Conservation (phyloP, 2,329 filamentous ascomycete genomes). For the Colletotrichum sp. region DNA sequence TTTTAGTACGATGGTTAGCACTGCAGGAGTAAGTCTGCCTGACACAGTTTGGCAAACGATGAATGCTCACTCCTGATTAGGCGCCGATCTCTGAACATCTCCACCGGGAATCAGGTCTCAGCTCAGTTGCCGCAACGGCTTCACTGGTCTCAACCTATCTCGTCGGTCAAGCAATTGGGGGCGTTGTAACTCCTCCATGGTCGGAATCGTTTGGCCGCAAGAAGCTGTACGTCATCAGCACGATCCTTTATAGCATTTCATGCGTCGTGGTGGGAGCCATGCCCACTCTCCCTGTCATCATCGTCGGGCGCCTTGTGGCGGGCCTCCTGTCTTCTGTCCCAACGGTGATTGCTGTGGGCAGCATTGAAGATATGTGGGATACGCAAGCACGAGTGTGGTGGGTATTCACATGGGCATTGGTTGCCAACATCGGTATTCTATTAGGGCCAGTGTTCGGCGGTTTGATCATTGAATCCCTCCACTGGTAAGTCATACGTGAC, state of each 20-base stretch:
- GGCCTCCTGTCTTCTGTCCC: neutral
- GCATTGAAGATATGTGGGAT: slow-evolving; percentile 13
- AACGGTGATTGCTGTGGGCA: neutral
- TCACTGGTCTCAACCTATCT: slow-evolving; percentile 3
- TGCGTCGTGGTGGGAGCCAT: neutral
- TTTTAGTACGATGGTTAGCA: neutral
- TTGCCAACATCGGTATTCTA: slow-evolving; percentile 1
- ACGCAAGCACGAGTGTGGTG: neutral
- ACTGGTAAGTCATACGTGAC: neutral
- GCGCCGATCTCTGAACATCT: neutral
- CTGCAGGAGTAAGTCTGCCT: neutral
- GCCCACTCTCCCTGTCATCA: neutral
- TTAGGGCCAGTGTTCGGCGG: neutral
- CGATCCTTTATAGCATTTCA: neutral
- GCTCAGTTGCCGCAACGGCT: neutral
- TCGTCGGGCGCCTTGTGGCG: neutral
- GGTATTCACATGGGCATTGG: neutral
- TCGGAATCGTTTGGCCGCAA: slow-evolving; percentile 7
- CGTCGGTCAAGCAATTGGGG: neutral
- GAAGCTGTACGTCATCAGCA: slow-evolving; percentile 1
- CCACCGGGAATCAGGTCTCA: neutral
- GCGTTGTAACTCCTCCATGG: neutral
- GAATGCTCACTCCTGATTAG: neutral
- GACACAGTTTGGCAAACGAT: neutral
- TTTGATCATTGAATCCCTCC: neutral